Base-by-base conservation (phyloP, 2,329 filamentous ascomycete species). In the Huntiella decipiens region DNA sequence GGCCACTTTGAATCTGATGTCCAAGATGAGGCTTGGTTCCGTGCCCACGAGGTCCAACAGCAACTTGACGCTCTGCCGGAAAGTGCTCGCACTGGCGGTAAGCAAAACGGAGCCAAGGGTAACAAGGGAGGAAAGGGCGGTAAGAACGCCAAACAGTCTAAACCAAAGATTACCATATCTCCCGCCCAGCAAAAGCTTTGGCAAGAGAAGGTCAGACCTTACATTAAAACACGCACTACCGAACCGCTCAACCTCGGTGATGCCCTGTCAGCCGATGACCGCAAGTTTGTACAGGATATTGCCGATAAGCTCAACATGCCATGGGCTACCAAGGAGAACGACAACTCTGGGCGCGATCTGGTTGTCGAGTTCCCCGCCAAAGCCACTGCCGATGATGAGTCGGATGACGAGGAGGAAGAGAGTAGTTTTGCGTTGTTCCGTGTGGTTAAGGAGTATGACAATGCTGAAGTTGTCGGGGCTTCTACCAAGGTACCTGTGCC, bases 1-100 rank as follows among this genome's bases (percentile, higher is more conserved):
- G 74, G 82, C n/a, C 83, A 91, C 56, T 98, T 98, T 55, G 88
- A 98, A 61, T 71, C 78, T 36, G 92, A 96, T 56, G 79, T 86
- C 52, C 72, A 83, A 5, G 86, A 96, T 61, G 79, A 85, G 43
- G 81, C 79, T 56, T 98, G 91, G 91, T 82, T 94, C 57, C 85
- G 81, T 56, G 37, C 45, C 3, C 38, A 47, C 15, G 40, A 36
- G 32, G 38, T 50, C 3, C 77, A 77, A 43, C 79, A 80, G 48
- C 77, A 80, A 17, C 50, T 61, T 5, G 71, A 75, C 34, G 78
- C 78, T 58, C 66, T 75, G 17, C 57, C 68, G 12, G 69, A 68
- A 53, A n/a, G 32, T 7, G 17, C 33, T 41, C 34, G 34, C 34
- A 36, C 34, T 12, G 34, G 34, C 13, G 22, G 22, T 10, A 28